A percentile compares a stretch with the other conserved stretches of the same genome.
Evolutionary conservation across 345 rosid genomes (phyloP).

Genomic region (Bruguiera gymnorhiza): DNA sequence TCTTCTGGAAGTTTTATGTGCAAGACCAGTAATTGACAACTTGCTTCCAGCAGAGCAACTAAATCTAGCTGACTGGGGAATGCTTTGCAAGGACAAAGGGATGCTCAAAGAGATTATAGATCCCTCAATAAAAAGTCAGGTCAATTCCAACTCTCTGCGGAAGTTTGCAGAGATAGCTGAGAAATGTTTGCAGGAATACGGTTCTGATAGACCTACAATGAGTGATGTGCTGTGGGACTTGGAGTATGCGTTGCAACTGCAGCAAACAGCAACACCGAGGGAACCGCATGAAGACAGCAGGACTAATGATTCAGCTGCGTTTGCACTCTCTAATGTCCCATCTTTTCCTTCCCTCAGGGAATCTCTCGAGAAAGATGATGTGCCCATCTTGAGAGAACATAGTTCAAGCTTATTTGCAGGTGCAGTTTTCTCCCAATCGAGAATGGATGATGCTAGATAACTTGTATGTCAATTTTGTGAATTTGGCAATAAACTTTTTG

Average conservation of each 20-base stretch:
- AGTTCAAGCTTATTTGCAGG: constrained; percentile 1
- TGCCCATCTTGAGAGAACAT: constrained; percentile 7
- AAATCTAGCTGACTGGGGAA: constrained; percentile 54
- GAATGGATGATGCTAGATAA: constrained; percentile 30
- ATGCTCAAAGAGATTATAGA: constrained; percentile 43
- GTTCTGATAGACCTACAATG: constrained; percentile 53
- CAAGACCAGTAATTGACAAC: constrained; percentile 41
- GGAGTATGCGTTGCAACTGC: constrained; percentile 45
- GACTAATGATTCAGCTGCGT: constrained; percentile 19
- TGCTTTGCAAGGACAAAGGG: constrained; percentile 30
- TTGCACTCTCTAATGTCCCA: constrained; percentile 17
- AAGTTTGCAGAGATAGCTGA: constrained; percentile 48
- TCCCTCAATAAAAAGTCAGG: constrained; percentile 30
- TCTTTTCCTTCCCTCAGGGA: constrained; percentile 29
- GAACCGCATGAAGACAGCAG: constrained; percentile 30
- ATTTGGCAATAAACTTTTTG: no score
- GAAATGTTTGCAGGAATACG: constrained; percentile 58
- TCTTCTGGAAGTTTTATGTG: constrained; percentile 53
- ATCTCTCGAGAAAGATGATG: constrained; percentile 16
- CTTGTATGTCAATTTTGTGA: constrained; percentile 1
- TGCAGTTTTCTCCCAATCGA: constrained; percentile 33
- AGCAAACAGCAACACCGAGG: constrained; percentile 21
- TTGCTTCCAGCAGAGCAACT: constrained; percentile 38
- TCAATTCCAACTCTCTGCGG: constrained; percentile 39
- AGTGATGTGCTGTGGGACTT: constrained; percentile 57